These are phyloP conservation scores for Trichoderma sp. DNA, from an alignment of 2,329 filamentous ascomycete genomes.

Conservation along the genomic window DNA sequence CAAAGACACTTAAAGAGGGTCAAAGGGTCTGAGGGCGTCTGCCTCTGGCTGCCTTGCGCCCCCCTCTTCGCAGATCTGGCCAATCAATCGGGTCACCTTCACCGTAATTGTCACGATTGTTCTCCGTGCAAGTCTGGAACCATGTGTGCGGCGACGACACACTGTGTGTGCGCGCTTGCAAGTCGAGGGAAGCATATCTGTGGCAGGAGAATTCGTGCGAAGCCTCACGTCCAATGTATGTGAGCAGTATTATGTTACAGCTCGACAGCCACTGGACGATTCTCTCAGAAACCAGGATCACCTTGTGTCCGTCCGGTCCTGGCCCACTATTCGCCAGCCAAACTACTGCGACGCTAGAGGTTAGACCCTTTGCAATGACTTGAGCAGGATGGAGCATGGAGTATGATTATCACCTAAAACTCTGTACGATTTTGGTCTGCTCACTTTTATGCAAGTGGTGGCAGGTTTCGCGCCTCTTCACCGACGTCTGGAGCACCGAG, in stretches of 20 bases:
- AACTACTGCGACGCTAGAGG: slow-evolving; percentile 25
- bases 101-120: slow-evolving; percentile 28
- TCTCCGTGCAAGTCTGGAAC: slow-evolving; percentile 26
- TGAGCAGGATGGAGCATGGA: slow-evolving; percentile 17
- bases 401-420: slow-evolving; percentile 22
- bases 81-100: slow-evolving; percentile 28
- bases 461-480: slow-evolving; percentile 26
- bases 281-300: slow-evolving; percentile 15
- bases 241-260: slow-evolving; percentile 23
- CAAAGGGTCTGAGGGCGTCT: slow-evolving; percentile 28
- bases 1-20: slow-evolving; percentile 23
- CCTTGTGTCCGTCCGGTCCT: slow-evolving; percentile 18
- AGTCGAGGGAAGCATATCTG: slow-evolving; percentile 11
- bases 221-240: slow-evolving; percentile 5
- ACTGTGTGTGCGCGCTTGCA: slow-evolving; percentile 21
- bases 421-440: slow-evolving; percentile 23
- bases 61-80: slow-evolving; percentile 23
- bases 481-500: slow-evolving; percentile 21
- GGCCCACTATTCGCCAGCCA: slow-evolving; percentile 19
- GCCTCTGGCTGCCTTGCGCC: slow-evolving; percentile 25
- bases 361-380: slow-evolving; percentile 18
- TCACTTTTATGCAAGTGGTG: slow-evolving; percentile 26
- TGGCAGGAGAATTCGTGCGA: slow-evolving; percentile 3
- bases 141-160: slow-evolving; percentile 19
- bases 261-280: slow-evolving; percentile 14